Conservation (phyloP, 805 yeast species). For the Myxozyma nipponensis region DNA sequence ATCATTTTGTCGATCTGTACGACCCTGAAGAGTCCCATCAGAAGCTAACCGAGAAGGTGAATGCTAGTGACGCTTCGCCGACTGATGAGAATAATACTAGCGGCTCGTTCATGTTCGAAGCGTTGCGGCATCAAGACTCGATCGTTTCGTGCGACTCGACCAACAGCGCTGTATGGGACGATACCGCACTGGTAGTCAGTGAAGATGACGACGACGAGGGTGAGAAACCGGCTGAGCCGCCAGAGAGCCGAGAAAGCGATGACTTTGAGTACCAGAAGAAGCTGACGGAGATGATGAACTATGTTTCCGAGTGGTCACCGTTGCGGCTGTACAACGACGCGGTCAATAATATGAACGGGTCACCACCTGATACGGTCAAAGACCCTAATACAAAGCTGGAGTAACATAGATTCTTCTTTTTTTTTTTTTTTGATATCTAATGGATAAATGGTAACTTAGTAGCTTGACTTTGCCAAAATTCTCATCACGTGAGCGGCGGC, state of each 20-base stretch:
- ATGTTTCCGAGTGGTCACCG: slow-evolving; percentile 23
- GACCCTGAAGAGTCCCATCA: not conserved
- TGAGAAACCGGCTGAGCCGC: not conserved
- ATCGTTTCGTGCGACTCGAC: not conserved
- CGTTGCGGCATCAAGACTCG: not conserved
- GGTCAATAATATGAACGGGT: slow-evolving; percentile 1
- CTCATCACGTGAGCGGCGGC: too few species aligned
- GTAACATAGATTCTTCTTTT: too few species aligned
- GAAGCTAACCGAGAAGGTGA: not conserved
- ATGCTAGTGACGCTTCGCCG: not conserved
- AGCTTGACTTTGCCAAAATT: too few species aligned
- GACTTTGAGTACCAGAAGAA: slow-evolving; percentile 3
- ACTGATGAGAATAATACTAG: not conserved
- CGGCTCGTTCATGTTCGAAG: not conserved
- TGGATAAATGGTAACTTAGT: too few species aligned
- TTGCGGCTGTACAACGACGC: slow-evolving; percentile 11
- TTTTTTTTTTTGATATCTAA: too few species aligned
- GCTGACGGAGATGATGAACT: slow-evolving; percentile 4
- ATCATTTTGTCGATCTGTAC: slow-evolving; percentile 48
- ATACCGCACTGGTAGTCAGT: slow-evolving; percentile 13
- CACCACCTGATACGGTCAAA: too few species aligned
- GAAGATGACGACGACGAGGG: slow-evolving; percentile 16
- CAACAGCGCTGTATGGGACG: slow-evolving; percentile 17
- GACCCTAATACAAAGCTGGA: too few species aligned
- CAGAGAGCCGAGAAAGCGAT: not conserved